These are phyloP conservation scores for Jackrogersella minutella DNA, from an alignment of 495 filamentous ascomycete species.

Conservation along the genomic window DNA sequence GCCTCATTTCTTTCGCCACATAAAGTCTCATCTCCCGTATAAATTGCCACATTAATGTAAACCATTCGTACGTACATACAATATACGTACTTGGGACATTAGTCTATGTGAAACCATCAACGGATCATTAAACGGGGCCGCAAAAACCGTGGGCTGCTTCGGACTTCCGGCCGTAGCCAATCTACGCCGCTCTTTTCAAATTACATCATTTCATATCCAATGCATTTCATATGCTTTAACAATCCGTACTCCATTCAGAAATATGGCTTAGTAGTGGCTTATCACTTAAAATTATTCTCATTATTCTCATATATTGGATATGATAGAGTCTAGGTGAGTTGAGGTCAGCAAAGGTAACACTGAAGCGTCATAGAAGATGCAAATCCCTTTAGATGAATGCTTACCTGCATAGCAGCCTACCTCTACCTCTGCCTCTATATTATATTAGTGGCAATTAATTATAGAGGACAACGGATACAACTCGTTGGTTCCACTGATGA, in stretches of 20 bases:
- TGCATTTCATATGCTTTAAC: too few species aligned
- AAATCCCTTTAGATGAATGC: neutral
- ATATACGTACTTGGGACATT: neutral
- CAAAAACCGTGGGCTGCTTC: neutral
- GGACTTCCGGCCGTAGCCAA: neutral
- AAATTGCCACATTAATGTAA: too few species aligned
- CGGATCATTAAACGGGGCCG: neutral
- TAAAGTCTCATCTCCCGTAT: too few species aligned
- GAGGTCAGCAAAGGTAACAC: neutral
- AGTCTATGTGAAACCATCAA: neutral
- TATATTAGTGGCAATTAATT: neutral
- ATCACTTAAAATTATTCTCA: too few species aligned
- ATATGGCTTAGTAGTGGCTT: neutral
- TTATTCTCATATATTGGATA: too few species aligned
- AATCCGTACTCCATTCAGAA: neutral
- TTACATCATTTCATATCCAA: neutral
- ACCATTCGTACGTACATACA: too few species aligned
- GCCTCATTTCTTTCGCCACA: neutral
- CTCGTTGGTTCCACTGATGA: neutral
- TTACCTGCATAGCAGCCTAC: neutral
- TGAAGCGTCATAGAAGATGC: neutral
- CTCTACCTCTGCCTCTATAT: too few species aligned
- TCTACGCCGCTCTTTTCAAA: neutral
- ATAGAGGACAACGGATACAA: neutral
- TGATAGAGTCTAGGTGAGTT: too few species aligned